A percentile compares a stretch with the other conserved stretches of the same genome.
These are phyloP conservation scores for Yamadazyma blattariae DNA, from an alignment of 1,139 yeast species.

Conservation along the genomic window DNA sequence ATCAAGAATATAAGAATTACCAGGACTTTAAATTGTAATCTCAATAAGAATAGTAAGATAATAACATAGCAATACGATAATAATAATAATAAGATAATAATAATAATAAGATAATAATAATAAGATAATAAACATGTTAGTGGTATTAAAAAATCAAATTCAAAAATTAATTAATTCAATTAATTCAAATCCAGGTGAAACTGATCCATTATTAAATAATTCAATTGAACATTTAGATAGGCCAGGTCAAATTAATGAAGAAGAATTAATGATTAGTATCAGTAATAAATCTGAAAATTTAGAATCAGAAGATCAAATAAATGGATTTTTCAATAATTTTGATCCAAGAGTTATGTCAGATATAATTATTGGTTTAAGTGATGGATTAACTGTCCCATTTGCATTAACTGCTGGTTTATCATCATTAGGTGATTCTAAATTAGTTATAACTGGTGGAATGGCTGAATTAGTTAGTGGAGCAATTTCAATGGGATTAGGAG, in stretches of 20 bases:
- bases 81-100: no score
- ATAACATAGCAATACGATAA: no score
- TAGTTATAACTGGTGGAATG: slow-evolving; percentile 83
- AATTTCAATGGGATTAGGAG: slow-evolving; percentile 84
- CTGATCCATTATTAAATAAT: slow-evolving; percentile 39
- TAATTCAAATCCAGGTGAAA: slow-evolving; percentile 21
- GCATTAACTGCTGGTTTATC: slow-evolving; percentile 82
- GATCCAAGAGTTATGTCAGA: slow-evolving; percentile 82
- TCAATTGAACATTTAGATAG: slow-evolving; percentile 34
- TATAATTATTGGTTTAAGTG: slow-evolving; percentile 73
- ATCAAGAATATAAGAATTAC: no score
- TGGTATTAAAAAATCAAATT: slow-evolving; percentile 38
- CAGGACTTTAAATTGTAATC: no score
- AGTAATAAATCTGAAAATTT: slow-evolving; percentile 18
- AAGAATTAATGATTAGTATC: slow-evolving; percentile 34
- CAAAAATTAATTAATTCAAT: slow-evolving; percentile 30
- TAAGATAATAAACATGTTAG: slow-evolving; percentile 19
- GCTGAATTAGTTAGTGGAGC: slow-evolving; percentile 84
- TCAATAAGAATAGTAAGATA: no score
- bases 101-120: not conserved
- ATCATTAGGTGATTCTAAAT: slow-evolving; percentile 68
- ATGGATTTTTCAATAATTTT: slow-evolving; percentile 40
- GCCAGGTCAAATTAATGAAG: slow-evolving; percentile 35
- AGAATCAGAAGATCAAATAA: slow-evolving; percentile 18
- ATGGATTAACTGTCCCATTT: slow-evolving; percentile 82